Base-by-base conservation (phyloP, 352 stramenopile species). In the Phytophthora multivora region DNA sequence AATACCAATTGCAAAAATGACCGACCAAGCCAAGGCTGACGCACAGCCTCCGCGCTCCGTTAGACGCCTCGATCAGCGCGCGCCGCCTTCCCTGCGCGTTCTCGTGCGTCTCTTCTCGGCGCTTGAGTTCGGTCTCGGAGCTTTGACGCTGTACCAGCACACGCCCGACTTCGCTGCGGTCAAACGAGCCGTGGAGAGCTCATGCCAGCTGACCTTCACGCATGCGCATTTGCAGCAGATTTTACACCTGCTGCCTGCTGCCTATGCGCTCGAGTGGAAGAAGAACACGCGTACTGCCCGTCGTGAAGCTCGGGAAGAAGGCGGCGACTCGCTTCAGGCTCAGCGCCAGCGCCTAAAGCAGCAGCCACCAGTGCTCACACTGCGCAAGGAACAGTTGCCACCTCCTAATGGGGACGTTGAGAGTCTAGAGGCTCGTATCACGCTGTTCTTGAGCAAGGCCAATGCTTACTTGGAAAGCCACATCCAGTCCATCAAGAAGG, bases 71-170 rank as follows among this genome's bases (percentile, higher is more conserved):
- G 69, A 89, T 49, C 48, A 63, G 51, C 71, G 63, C 35, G 68
- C 73, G 15, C 79, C 86, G 9, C 53, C 66, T 58, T 51, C 71
- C 46, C 69, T 91, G 7, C 69, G 68, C 23, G 25, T 74, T 19
- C 66, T 92, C 6, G 66, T 73, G 45, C 72, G 78, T 51, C 66
- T 92, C 25, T 90, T 91, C 51, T 82, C 75, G 18, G 80, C 86
- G 16, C 51, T 92, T 21, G 83, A 92, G 63, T 92, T 94, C 40
- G 73, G 78, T 0, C 71, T 94, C 23, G 86, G 73, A 48, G 77
- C 86, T 8, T 65, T 92, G 21, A 79, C 71, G 53, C 59, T 94
- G 31, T 92, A 92, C 58, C 82, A 94, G 40, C 83, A 79, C 57
- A 83, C 83, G 18, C 63, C 86, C 11, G 76, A 82, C 43, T 90